Conservation (phyloP, 257 asterid genomes). For the Osmanthus fragrans region DNA sequence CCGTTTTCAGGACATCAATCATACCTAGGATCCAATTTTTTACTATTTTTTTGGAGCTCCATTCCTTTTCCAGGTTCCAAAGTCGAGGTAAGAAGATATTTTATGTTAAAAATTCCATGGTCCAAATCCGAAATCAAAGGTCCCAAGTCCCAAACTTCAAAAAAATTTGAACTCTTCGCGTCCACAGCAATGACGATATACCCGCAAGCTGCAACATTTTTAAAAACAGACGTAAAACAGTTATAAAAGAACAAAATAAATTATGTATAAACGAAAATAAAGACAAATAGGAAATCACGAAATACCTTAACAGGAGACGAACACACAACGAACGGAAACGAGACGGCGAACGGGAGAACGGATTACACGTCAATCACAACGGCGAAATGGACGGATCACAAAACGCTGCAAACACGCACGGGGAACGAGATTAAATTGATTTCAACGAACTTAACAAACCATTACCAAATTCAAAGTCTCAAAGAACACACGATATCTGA, state of each 20-base stretch:
- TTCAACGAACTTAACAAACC: conserved; percentile 9
- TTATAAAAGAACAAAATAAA: neutral
- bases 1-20: neutral
- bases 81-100: conserved; percentile 19
- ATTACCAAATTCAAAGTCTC: conserved; percentile 10
- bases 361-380: conserved; percentile 10
- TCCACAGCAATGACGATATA: neutral
- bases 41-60: neutral
- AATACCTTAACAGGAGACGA: neutral
- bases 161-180: neutral
- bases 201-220: conserved; percentile 25
- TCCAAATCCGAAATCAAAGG: neutral
- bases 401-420: conserved; percentile 27
- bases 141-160: conserved; percentile 17
- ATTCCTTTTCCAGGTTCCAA: conserved; percentile 2
- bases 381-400: conserved; percentile 18
- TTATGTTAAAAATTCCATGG: neutral
- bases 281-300: neutral
- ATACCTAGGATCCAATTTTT: too few species aligned
- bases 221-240: neutral
- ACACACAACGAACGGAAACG: neutral
- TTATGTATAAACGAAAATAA: neutral
- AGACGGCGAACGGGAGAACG: conserved; percentile 25
- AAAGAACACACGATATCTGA: conserved; percentile 18
- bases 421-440: conserved; percentile 19